phyloP scores from a whole-genome alignment of 2,329 filamentous ascomycete species.

The Diaporthe longicolla region DNA sequence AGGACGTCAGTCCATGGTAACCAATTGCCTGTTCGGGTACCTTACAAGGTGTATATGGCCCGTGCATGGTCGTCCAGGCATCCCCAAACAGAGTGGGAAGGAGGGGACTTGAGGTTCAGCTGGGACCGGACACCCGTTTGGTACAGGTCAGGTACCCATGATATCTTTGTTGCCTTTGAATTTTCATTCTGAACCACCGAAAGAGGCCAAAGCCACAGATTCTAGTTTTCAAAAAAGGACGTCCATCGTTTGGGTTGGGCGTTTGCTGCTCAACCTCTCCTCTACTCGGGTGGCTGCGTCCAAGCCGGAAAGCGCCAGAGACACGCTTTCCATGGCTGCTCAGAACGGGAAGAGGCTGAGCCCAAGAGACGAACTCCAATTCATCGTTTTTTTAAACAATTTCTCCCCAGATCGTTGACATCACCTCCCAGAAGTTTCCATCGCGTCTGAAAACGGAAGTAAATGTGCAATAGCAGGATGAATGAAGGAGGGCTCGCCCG shows the following conservation, averaged over 20 bases:
- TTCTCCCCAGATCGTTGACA: too few species aligned
- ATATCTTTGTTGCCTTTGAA: background rate
- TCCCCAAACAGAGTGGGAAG: background rate
- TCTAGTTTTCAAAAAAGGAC: background rate
- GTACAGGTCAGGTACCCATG: background rate
- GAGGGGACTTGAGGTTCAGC: background rate
- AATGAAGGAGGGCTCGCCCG: background rate
- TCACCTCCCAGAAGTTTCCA: too few species aligned
- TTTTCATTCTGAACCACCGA: background rate
- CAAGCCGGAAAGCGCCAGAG: background rate
- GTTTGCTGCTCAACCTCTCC: background rate
- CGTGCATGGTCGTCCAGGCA: background rate
- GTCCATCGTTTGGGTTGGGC: accelerated
- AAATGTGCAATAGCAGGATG: too few species aligned
- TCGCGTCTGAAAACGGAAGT: background rate
- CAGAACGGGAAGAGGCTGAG: background rate
- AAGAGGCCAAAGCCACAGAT: too few species aligned
- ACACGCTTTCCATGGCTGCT: background rate
- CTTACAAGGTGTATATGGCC: background rate
- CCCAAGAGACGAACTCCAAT: background rate
- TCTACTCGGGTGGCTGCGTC: background rate
- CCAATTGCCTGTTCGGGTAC: background rate
- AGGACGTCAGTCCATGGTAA: background rate
- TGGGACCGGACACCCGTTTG: background rate
- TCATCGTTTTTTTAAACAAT: too few species aligned